Conservation (phyloP, 495 filamentous ascomycete genomes). For the Friedmanniomyces endolithicus region DNA sequence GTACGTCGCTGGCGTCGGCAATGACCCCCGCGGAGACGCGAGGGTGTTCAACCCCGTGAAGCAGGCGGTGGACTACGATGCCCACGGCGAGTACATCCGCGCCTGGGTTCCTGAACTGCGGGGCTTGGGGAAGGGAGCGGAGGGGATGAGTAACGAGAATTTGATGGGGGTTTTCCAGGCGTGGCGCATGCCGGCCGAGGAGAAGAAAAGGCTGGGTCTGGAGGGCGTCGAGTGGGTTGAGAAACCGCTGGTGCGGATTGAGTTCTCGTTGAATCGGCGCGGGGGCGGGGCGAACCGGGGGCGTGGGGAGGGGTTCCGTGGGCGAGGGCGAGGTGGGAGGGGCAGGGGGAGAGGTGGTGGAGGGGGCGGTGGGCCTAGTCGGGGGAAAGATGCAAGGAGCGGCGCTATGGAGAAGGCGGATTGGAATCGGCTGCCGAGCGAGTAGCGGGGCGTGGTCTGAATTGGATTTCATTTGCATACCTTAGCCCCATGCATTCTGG, state of each 20-base stretch:
- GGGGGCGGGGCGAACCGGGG: slow-evolving; percentile 22
- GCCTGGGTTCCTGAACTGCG: slow-evolving; percentile 54
- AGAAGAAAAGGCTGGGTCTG: slow-evolving; percentile 40
- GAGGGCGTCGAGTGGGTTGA: slow-evolving; percentile 41
- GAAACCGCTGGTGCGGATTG: slow-evolving; percentile 44
- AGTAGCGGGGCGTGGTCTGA: background rate
- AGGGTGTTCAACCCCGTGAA: slow-evolving; percentile 64
- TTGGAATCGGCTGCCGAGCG: slow-evolving; percentile 1
- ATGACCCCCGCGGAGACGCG: slow-evolving; percentile 52
- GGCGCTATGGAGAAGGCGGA: slow-evolving; percentile 16
- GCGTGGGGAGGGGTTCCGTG: slow-evolving; percentile 17
- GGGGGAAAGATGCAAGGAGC: background rate
- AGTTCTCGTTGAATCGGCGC: slow-evolving; percentile 38
- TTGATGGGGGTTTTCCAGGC: slow-evolving; percentile 50
- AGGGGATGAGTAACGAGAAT: slow-evolving; percentile 28
- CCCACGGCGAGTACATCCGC: slow-evolving; percentile 49
- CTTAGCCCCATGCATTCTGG: background rate
- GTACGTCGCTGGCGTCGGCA: slow-evolving; percentile 61
- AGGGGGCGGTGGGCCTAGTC: background rate
- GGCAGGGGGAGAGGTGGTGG: background rate
- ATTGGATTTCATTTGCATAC: background rate
- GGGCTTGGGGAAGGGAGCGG: slow-evolving; percentile 22
- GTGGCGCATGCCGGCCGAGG: slow-evolving; percentile 43
- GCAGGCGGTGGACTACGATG: slow-evolving; percentile 58
- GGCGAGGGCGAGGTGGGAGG: slow-evolving; percentile 16